phyloP scores from a whole-genome alignment of 2,329 filamentous ascomycete genomes.

The Gnomoniopsis smithogilvyi region DNA sequence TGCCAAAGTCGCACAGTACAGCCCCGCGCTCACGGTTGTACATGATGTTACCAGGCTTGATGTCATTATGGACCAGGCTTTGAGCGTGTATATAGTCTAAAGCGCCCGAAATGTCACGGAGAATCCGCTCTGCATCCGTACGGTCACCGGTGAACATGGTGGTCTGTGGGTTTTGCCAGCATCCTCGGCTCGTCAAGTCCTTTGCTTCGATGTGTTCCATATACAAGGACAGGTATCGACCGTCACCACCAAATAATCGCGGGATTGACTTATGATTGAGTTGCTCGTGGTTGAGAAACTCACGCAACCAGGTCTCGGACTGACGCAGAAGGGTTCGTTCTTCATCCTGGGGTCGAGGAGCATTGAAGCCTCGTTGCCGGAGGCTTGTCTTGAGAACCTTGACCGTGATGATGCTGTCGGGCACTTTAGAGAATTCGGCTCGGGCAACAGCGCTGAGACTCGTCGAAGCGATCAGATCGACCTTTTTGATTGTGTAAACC shows the following conservation, averaged over 20 bases:
- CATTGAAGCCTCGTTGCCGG: slow-evolving; percentile 23
- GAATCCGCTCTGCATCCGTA: slow-evolving; percentile 48
- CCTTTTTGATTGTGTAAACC: slow-evolving; percentile 53
- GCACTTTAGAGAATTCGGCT: slow-evolving; percentile 48
- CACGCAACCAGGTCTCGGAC: slow-evolving; percentile 58
- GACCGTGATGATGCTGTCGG: slow-evolving; percentile 54
- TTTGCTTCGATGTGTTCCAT: slow-evolving; percentile 60
- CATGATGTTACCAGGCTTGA: slow-evolving; percentile 60
- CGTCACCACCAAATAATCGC: slow-evolving; percentile 56
- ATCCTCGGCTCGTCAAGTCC: slow-evolving; percentile 46
- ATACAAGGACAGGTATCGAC: slow-evolving; percentile 56
- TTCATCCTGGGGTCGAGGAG: slow-evolving; percentile 44
- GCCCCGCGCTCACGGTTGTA: slow-evolving; percentile 57
- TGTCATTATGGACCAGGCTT: slow-evolving; percentile 57
- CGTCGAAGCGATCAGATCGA: slow-evolving; percentile 54
- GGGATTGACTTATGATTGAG: slow-evolving; percentile 57
- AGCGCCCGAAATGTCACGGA: slow-evolving; percentile 52
- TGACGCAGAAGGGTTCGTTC: slow-evolving; percentile 57
- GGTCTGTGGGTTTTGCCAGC: slow-evolving; percentile 41
- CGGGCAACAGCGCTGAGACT: slow-evolving; percentile 55
- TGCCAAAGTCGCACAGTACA: slow-evolving; percentile 59
- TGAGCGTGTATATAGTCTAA: slow-evolving; percentile 54
- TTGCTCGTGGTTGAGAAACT: slow-evolving; percentile 53
- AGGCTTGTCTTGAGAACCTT: slow-evolving; percentile 57
- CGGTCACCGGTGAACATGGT: slow-evolving; percentile 46